Evolutionary conservation across 441 rosid genomes (phyloP).

Genomic region (Arabidopsis lyrata): DNA sequence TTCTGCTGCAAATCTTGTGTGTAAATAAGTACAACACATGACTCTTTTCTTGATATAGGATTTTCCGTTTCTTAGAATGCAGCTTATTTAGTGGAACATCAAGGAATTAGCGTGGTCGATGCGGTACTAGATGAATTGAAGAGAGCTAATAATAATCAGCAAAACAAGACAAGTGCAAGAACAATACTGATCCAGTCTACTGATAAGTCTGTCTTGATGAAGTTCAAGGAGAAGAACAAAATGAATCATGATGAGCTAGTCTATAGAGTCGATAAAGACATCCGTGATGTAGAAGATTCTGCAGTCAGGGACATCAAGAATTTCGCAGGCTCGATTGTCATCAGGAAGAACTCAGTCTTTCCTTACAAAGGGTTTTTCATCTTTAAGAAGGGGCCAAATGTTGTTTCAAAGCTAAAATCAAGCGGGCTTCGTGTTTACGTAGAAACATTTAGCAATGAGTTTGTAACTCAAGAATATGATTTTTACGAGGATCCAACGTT

Average conservation of each 20-base stretch:
- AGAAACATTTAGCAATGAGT: slow-evolving; percentile 57
- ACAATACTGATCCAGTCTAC: slow-evolving; percentile 56
- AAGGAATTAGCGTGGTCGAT: slow-evolving; percentile 48
- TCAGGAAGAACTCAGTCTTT: slow-evolving; percentile 50
- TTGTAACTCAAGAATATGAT: slow-evolving; percentile 51
- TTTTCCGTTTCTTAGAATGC: slow-evolving; percentile 53
- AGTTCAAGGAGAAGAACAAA: slow-evolving; percentile 48
- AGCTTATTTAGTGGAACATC: slow-evolving; percentile 51
- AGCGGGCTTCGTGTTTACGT: slow-evolving; percentile 55
- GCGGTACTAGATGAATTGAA: slow-evolving; percentile 53
- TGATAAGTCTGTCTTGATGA: slow-evolving; percentile 54
- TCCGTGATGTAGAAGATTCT: slow-evolving; percentile 45
- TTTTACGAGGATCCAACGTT: slow-evolving; percentile 56
- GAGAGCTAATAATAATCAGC: slow-evolving; percentile 45
- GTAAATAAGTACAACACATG: slow-evolving; percentile 4
- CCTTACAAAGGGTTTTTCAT: slow-evolving; percentile 31
- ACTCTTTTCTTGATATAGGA: slow-evolving; percentile 24
- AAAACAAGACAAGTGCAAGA: slow-evolving; percentile 30
- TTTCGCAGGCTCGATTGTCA: slow-evolving; percentile 52
- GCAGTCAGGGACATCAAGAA: slow-evolving; percentile 57
- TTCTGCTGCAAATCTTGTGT: slow-evolving; percentile 21
- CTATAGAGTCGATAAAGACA: slow-evolving; percentile 51
- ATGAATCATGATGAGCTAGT: slow-evolving; percentile 45
- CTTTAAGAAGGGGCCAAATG: slow-evolving; percentile 27
- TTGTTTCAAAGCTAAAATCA: slow-evolving; percentile 45